Conservation (phyloP, 495 filamentous ascomycete species). For the Penicillium egyptiacum region DNA sequence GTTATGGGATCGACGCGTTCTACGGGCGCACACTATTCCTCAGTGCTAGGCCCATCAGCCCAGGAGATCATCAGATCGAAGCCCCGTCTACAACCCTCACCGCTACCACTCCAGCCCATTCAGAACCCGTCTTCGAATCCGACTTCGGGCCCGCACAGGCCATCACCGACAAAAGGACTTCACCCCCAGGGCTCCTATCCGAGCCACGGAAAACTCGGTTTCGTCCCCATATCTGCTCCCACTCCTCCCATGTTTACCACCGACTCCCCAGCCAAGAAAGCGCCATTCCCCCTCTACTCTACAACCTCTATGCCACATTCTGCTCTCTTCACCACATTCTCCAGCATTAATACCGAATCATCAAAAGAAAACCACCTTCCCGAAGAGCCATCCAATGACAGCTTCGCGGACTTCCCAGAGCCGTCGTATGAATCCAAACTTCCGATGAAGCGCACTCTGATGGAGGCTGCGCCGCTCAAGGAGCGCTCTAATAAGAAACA, state of each 20-base stretch:
- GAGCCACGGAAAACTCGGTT: slow-evolving; percentile 40
- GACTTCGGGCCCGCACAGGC: slow-evolving; percentile 49
- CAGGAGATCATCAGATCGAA: slow-evolving; percentile 51
- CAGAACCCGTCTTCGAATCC: slow-evolving; percentile 54
- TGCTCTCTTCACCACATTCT: slow-evolving; percentile 63
- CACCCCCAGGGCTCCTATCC: slow-evolving; percentile 41
- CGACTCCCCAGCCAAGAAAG: slow-evolving; percentile 84
- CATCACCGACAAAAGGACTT: slow-evolving; percentile 58
- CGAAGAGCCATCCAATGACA: slow-evolving; percentile 49
- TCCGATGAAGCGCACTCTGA: slow-evolving; percentile 63
- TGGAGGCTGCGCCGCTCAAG: slow-evolving; percentile 73
- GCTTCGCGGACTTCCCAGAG: slow-evolving; percentile 53
- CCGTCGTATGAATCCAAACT: slow-evolving; percentile 60
- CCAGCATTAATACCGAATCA: slow-evolving; percentile 43
- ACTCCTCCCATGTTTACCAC: slow-evolving; percentile 62
- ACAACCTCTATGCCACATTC: slow-evolving; percentile 58
- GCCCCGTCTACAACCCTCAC: slow-evolving; percentile 46
- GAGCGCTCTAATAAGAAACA: slow-evolving; percentile 68
- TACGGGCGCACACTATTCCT: slow-evolving; percentile 60
- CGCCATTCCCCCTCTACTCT: slow-evolving; percentile 47
- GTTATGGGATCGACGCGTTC: slow-evolving; percentile 68
- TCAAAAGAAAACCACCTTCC: slow-evolving; percentile 66
- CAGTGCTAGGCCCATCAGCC: slow-evolving; percentile 56
- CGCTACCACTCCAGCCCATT: slow-evolving; percentile 49
- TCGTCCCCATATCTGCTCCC: slow-evolving; percentile 73